Evolutionary conservation across 208 protist genomes (phyloP).

Genomic region (Trypanosoma mega): DNA sequence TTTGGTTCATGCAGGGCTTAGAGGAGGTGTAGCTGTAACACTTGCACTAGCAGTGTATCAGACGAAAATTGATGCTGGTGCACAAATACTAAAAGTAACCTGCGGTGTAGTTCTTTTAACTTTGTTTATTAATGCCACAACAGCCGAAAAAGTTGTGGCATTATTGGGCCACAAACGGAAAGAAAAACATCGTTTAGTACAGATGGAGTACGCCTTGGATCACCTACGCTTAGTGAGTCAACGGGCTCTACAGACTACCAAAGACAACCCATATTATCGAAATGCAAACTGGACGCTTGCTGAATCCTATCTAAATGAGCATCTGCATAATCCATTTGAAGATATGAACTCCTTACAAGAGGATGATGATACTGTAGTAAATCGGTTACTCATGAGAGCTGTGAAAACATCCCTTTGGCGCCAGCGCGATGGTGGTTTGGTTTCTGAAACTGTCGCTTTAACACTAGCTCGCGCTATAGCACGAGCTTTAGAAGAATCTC

Average conservation of each 20-base stretch:
- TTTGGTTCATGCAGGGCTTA: conserved; percentile 69
- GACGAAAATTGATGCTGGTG: conserved; percentile 46
- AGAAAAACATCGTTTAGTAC: conserved; percentile 45
- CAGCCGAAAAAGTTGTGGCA: conserved; percentile 45
- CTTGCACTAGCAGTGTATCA: conserved; percentile 72
- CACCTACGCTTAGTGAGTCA: conserved; percentile 37
- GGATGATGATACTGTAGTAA: conserved; percentile 50
- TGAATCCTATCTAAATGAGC: conserved; percentile 47
- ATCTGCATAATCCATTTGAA: conserved; percentile 48
- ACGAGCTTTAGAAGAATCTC: conserved; percentile 10
- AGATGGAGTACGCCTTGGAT: conserved; percentile 67
- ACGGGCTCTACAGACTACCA: conserved; percentile 45
- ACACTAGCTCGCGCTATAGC: conserved; percentile 34
- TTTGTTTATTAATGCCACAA: conserved; percentile 73
- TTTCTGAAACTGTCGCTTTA: conserved; percentile 68
- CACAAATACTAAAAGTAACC: conserved; percentile 64
- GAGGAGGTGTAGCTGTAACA: conserved; percentile 77
- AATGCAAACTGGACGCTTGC: conserved; percentile 72
- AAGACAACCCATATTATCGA: conserved; percentile 66
- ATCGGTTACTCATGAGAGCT: conserved; percentile 70
- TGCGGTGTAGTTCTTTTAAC: conserved; percentile 77
- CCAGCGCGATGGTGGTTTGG: conserved; percentile 63
- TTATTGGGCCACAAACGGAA: conserved; percentile 62
- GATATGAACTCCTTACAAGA: conserved; percentile 32
- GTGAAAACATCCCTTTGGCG: conserved; percentile 72